Evolutionary conservation across 768 basidiomycete genomes (phyloP), one percentile per base, ranked within the genome.

Genomic region (Podaxis sp.): DNA sequence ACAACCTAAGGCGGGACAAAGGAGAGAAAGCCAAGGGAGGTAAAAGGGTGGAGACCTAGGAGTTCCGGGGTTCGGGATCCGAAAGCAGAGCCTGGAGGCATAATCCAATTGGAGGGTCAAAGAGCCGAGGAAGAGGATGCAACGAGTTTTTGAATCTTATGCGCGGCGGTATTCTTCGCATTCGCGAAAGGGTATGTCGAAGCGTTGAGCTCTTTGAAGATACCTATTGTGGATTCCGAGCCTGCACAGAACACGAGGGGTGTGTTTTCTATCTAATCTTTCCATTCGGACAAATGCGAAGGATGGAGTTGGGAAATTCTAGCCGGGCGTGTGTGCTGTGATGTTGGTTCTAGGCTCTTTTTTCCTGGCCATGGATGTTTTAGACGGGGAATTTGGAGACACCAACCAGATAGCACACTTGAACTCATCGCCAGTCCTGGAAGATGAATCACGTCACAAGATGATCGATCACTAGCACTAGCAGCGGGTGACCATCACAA

Each of bases 281-380:
- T 58, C 62, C 49, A 57, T 33, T 36, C 62, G 62, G 62, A 57
- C n/a, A 58, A 51, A 26, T 17, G 62, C 60, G 62, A 49, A 63
- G n/a, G 44, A 46, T n/a, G 28, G 30, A 61, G 24, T 41, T 55
- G 33, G 40, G 48, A 33, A 10, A 63, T 51, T 24, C 12, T 51
- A 13, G 44, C 44, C 44, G 20, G 4, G 44, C 46, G n/a, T 13
- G 38, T 17, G 37, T 30, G 13, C 26, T 38, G 30, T 24, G 48
- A 44, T 46, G 46, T 28, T 24, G 17, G 38, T 53, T 52, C 5
- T 37, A 28, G 49, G 49, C 40, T 41, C 13, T n/a, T 41, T 41
- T 37, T 33, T 33, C 33, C 33, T 33, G 33, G 33, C 33, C 33
- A 33, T 33, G 33, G 8, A 2, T 2, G 33, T 33, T 33, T 33